These are phyloP conservation scores for Coemansia sp. DNA, from an alignment of 192 early-diverging fungal genomes.

Conservation along the genomic window DNA sequence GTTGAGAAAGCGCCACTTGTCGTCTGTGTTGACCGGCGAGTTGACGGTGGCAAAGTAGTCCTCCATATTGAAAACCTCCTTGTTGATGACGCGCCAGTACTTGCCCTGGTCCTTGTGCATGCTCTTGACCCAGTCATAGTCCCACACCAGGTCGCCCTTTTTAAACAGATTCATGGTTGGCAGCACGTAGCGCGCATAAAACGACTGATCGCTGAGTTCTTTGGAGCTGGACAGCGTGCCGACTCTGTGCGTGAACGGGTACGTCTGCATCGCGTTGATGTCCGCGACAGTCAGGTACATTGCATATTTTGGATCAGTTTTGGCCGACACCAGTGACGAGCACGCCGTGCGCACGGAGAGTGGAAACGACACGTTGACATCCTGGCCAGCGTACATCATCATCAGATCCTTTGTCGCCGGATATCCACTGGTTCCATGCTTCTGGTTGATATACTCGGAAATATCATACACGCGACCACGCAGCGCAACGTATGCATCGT, in stretches of 20 bases:
- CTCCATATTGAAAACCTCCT: constrained; percentile 66
- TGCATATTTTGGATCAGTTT: constrained; percentile 29
- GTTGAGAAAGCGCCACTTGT: constrained; percentile 28
- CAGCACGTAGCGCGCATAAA: constrained; percentile 32
- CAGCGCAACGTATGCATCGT: constrained; percentile 61
- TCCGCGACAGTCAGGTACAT: constrained; percentile 34
- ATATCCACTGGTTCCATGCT: constrained; percentile 55
- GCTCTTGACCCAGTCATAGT: constrained; percentile 57
- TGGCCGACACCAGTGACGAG: constrained; percentile 39
- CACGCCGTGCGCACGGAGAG: constrained; percentile 61
- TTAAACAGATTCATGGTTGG: constrained; percentile 44
- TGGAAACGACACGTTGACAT: constrained; percentile 63
- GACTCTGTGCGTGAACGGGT: constrained; percentile 41
- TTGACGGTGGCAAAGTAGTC: constrained; percentile 56
- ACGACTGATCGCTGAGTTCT: constrained; percentile 40
- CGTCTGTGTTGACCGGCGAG: constrained; percentile 35
- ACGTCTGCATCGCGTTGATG: constrained; percentile 34
- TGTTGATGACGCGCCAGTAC: constrained; percentile 64
- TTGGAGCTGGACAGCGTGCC: constrained; percentile 35
- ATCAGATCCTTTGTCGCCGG: constrained; percentile 42
- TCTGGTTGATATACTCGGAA: constrained; percentile 44
- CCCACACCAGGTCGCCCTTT: constrained; percentile 65
- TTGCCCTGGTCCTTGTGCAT: constrained; percentile 55
- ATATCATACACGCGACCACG: constrained; percentile 82
- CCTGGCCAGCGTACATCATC: constrained; percentile 53